phyloP scores from a whole-genome alignment of 2,329 filamentous ascomycete genomes.

The Colletotrichum paranaense region DNA sequence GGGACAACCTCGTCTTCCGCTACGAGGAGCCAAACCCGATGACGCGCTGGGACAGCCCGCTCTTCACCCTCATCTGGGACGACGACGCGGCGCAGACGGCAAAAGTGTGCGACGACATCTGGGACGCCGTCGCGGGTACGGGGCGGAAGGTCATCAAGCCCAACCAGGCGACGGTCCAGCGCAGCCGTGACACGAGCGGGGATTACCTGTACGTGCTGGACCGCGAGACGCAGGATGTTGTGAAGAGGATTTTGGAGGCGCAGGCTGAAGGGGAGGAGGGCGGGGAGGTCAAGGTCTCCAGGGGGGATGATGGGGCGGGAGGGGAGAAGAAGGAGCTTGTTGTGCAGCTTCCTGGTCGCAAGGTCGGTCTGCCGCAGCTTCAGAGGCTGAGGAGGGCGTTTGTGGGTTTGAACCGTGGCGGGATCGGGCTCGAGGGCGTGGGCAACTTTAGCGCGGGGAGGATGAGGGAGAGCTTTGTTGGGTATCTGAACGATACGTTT shows the following conservation, averaged over 20 bases:
- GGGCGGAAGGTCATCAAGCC: conserved; percentile 74
- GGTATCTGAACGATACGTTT: conserved; percentile 74
- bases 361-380: conserved; percentile 78
- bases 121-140: conserved; percentile 78
- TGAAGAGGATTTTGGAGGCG: conserved; percentile 76
- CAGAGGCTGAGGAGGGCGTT: conserved; percentile 84
- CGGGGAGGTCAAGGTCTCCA: conserved; percentile 64
- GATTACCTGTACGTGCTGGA: conserved; percentile 87
- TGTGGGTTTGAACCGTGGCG: conserved; percentile 79
- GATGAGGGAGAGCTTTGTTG: conserved; percentile 72
- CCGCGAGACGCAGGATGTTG: conserved; percentile 80
- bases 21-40: conserved; percentile 91
- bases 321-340: conserved; percentile 53
- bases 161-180: conserved; percentile 79
- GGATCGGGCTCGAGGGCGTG: conserved; percentile 68
- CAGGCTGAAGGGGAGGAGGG: conserved; percentile 71
- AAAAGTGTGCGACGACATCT: conserved; percentile 73
- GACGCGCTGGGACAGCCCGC: conserved; percentile 85
- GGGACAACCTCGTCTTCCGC: conserved; percentile 83
- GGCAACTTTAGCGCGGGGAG: conserved; percentile 65
- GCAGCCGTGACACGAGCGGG: conserved; percentile 70
- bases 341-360: conserved; percentile 74
- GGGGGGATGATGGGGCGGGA: conserved; percentile 37
- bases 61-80: conserved; percentile 83
- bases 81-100: conserved; percentile 72